These are phyloP conservation scores for Acanthamoeba royreba DNA, from an alignment of 208 protist species.

Conservation along the genomic window DNA sequence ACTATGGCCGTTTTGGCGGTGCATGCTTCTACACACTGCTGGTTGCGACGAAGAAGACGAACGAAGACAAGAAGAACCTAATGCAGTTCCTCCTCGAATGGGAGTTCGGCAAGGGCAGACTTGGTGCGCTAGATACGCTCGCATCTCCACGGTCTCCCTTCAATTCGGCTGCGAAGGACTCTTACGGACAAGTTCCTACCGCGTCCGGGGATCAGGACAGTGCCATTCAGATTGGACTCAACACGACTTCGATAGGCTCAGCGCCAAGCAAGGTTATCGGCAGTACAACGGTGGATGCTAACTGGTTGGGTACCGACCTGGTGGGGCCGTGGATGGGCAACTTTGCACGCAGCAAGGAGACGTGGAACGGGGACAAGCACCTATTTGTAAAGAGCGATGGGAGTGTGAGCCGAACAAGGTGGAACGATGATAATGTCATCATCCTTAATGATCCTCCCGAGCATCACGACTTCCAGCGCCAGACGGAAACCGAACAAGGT, in stretches of 20 bases:
- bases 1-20: conserved; percentile 6
- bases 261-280: neutral
- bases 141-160: no score
- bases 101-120: neutral
- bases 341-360: neutral
- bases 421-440: conserved; percentile 2
- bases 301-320: neutral
- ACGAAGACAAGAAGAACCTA: conserved; percentile 23
- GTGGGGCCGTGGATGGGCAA: neutral
- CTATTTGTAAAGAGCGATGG: neutral
- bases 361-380: neutral
- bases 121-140: no score
- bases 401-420: neutral
- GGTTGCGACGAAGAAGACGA: neutral
- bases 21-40: conserved; percentile 23
- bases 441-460: neutral
- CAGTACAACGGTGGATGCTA: neutral
- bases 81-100: neutral
- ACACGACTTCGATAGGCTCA: neutral
- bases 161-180: no score
- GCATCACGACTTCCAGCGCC: neutral
- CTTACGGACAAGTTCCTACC: neutral
- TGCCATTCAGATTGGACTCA: neutral
- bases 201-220: neutral
- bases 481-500: neutral